These are phyloP conservation scores for Aureococcus anophagefferens DNA, from an alignment of 108 stramenopile genomes.

Conservation along the genomic window DNA sequence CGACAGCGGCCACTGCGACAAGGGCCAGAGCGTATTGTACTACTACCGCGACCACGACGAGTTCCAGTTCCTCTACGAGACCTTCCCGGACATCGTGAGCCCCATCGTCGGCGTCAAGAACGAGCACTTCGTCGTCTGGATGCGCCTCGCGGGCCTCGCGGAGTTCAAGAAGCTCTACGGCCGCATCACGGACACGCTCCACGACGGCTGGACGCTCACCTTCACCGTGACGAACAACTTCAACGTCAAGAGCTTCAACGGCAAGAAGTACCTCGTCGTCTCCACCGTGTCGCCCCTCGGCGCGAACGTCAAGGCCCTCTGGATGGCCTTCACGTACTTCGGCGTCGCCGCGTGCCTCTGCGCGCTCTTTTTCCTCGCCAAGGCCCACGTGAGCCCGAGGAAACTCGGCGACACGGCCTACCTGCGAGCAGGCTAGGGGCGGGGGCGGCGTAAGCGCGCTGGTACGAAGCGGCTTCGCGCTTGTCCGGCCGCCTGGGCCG, in stretches of 20 bases:
- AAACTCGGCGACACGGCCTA: slow-evolving; percentile 77
- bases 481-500: too few relatives aligned
- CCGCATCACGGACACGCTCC: neutral
- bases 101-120: slow-evolving; percentile 83
- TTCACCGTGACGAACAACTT: slow-evolving; percentile 77
- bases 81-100: slow-evolving; percentile 31
- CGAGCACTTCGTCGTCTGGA: slow-evolving; percentile 99
- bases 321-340: slow-evolving; percentile 64
- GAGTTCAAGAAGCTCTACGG: slow-evolving; percentile 69
- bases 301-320: slow-evolving; percentile 62
- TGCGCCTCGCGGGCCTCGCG: slow-evolving; percentile 82
- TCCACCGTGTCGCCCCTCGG: slow-evolving; percentile 76
- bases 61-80: neutral
- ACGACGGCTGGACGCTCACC: slow-evolving; percentile 16
- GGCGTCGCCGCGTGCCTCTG: slow-evolving; percentile 60
- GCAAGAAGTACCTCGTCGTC: slow-evolving; percentile 74
- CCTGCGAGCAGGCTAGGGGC: too few relatives aligned
- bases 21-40: neutral
- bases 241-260: slow-evolving; percentile 64
- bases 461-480: too few relatives aligned
- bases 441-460: too few relatives aligned
- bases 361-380: slow-evolving; percentile 68
- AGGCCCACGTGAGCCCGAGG: slow-evolving; percentile 66
- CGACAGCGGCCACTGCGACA: neutral
- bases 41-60: neutral